phyloP scores from a whole-genome alignment of 495 filamentous ascomycete genomes.

The Aspergillus diversus region DNA sequence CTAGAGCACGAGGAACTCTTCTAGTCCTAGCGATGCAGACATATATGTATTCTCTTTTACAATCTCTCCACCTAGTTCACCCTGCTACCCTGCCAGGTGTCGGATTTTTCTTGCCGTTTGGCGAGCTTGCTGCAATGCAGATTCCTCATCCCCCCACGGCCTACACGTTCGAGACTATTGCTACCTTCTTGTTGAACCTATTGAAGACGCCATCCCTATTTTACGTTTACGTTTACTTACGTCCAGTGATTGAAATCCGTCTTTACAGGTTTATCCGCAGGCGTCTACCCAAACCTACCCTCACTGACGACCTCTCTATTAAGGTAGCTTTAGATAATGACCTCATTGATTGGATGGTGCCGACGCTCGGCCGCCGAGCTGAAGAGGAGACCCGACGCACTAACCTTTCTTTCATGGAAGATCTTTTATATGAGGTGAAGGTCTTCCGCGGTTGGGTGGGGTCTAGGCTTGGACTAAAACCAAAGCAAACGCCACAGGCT shows the following conservation, averaged over 20 bases:
- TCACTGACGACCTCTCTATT: conserved; percentile 51
- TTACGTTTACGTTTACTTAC: conserved; percentile 43
- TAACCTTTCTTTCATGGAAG: conserved; percentile 43
- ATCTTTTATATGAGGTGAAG: conserved; percentile 41
- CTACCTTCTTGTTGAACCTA: conserved; percentile 29
- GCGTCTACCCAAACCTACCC: conserved; percentile 46
- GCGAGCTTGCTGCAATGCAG: conserved; percentile 38
- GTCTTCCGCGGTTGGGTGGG: conserved; percentile 39
- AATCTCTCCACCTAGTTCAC: conserved; percentile 48
- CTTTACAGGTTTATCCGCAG: conserved; percentile 49
- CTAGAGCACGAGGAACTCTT: conserved; percentile 40
- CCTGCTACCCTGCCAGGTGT: conserved; percentile 36
- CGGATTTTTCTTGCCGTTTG: conserved; percentile 42
- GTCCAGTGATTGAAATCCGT: conserved; percentile 46
- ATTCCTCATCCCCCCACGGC: conserved; percentile 37
- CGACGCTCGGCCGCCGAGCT: conserved; percentile 45
- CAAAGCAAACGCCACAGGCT: conserved; percentile 14
- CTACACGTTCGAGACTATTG: conserved; percentile 35
- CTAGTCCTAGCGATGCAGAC: conserved; percentile 48
- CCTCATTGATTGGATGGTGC: conserved; percentile 52
- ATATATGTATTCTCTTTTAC: conserved; percentile 54
- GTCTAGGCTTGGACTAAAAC: conserved; percentile 36
- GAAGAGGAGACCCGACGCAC: conserved; percentile 46
- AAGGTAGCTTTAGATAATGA: conserved; percentile 52
- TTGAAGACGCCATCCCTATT: conserved; percentile 40